Conservation (phyloP, 2,329 filamentous ascomycete species). For the Botrytis squamosa region DNA sequence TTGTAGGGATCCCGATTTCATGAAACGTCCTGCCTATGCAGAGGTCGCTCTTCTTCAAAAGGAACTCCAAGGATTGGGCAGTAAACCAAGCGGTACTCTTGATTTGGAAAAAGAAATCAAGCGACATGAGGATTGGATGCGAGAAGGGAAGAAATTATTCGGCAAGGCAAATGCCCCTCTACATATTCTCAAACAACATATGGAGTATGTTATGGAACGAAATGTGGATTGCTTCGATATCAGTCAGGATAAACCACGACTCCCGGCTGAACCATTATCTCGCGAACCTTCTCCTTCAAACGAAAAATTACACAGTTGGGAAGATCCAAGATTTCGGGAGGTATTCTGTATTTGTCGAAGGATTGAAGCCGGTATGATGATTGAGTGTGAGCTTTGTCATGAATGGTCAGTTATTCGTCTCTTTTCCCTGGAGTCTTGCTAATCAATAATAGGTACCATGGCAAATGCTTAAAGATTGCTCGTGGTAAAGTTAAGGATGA, state of each 20-base stretch:
- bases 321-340: constrained; percentile 65
- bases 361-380: constrained; percentile 97
- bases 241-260: constrained; percentile 75
- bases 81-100: constrained; percentile 84
- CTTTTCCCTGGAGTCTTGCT: constrained; percentile 9
- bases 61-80: constrained; percentile 82
- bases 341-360: constrained; percentile 97
- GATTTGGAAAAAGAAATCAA: constrained; percentile 94
- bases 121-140: constrained; percentile 98
- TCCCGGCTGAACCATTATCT: constrained; percentile 89
- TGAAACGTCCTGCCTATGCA: constrained; percentile 78
- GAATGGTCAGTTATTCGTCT: constrained; percentile 69
- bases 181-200: constrained; percentile 91
- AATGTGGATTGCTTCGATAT: constrained; percentile 92
- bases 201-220: constrained; percentile 87
- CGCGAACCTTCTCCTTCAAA: constrained; percentile 68
- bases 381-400: constrained; percentile 96
- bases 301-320: constrained; percentile 54
- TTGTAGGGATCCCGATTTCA: constrained; percentile 71
- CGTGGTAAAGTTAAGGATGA: constrained; percentile 97
- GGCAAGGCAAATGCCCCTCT: constrained; percentile 96
- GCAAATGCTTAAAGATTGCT: constrained; percentile 96
- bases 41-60: constrained; percentile 62
- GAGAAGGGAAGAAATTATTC: constrained; percentile 94
- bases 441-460: constrained; percentile 72